Conservation (phyloP, 257 asterid genomes). For the Solanum medicagineum region DNA sequence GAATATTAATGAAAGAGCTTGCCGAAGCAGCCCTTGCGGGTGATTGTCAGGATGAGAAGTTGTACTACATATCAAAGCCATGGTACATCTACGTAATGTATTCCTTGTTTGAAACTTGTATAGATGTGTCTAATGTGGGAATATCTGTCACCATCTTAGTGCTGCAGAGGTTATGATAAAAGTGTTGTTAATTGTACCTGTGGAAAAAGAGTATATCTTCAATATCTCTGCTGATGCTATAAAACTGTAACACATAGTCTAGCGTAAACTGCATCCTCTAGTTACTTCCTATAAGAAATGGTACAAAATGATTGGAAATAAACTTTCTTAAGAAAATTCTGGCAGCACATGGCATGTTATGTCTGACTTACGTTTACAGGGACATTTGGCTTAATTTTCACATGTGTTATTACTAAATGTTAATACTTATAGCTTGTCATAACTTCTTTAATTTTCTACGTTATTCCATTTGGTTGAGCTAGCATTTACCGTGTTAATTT, state of each 20-base stretch:
- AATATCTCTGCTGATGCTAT: not conserved
- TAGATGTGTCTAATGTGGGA: not conserved
- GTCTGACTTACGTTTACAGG: not conserved
- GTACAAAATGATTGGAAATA: not conserved
- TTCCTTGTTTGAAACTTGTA: not conserved
- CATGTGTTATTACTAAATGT: not conserved
- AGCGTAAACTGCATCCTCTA: not conserved
- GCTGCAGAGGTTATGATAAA: not conserved
- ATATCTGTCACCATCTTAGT: not conserved
- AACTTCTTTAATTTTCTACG: not conserved
- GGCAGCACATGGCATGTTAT: not conserved
- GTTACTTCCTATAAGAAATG: not conserved
- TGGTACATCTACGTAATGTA: slow-evolving; percentile 36
- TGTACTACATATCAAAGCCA: slow-evolving; percentile 66
- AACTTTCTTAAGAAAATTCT: not conserved
- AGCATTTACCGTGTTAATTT: not conserved
- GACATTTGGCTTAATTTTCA: not conserved
- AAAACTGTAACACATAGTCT: not conserved
- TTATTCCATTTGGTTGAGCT: not conserved
- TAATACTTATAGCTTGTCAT: not conserved
- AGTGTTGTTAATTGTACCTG: not conserved
- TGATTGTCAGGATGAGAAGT: slow-evolving; percentile 40
- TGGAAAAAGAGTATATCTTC: not conserved
- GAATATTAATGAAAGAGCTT: slow-evolving; percentile 68
- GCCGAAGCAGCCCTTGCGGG: slow-evolving; percentile 94